A percentile compares a stretch with the other conserved stretches of the same genome.
Conservation (phyloP, 208 protist species). For the Trypanosomatidae sp. region DNA sequence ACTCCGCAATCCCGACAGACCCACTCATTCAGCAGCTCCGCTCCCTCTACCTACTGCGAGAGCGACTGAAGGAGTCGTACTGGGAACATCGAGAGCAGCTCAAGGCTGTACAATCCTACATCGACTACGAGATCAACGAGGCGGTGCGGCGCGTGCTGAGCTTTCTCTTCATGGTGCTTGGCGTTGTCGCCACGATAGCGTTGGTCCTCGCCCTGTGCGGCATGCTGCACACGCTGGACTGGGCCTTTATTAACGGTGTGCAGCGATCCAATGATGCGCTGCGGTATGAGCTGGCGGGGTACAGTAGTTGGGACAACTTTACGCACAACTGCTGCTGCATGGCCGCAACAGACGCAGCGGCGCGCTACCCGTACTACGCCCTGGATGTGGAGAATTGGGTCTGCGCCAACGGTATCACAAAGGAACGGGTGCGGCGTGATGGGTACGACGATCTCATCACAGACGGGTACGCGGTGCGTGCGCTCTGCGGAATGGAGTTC, state of each 20-base stretch:
- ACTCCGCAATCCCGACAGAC: neutral
- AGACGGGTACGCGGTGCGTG: constrained; percentile 57
- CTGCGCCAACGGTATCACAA: constrained; percentile 62
- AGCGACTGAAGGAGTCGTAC: constrained; percentile 40
- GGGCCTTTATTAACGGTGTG: constrained; percentile 40
- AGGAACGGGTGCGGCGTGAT: constrained; percentile 73
- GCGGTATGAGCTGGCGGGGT: constrained; percentile 48
- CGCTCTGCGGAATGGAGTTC: constrained; percentile 71
- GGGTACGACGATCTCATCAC: constrained; percentile 21
- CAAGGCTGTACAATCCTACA: constrained; percentile 43
- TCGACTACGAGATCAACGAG: constrained; percentile 53
- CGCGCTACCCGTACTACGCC: constrained; percentile 55
- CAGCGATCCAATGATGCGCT: constrained; percentile 8
- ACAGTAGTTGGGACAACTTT: constrained; percentile 56
- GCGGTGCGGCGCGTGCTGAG: constrained; percentile 41
- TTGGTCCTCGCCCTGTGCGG: constrained; percentile 47
- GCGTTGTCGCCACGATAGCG: constrained; percentile 36
- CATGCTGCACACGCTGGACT: constrained; percentile 48
- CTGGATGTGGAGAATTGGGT: constrained; percentile 74
- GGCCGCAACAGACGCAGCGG: constrained; percentile 15
- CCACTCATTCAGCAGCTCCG: constrained; percentile 34
- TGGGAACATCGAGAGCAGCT: constrained; percentile 42
- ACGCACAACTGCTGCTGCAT: constrained; percentile 66
- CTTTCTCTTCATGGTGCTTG: constrained; percentile 52
- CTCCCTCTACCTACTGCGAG: constrained; percentile 52